Evolutionary conservation across 441 rosid species (phyloP), one percentile per base, ranked within the genome.

Genomic region (Pelargonium cotyledonis): DNA sequence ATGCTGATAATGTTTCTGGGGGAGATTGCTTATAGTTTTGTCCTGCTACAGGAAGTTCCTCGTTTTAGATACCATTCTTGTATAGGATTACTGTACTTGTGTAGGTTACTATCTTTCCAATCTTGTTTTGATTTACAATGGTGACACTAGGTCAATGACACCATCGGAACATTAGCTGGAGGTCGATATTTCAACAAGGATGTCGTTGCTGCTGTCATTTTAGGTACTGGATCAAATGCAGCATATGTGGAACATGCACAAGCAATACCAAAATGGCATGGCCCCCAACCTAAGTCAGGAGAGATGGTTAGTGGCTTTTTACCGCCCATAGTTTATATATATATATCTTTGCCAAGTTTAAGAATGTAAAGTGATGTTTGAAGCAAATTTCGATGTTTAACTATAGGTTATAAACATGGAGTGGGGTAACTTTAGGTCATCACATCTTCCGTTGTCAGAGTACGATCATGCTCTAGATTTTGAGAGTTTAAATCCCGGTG

Each of bases 391-490:
- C 38, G 57, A 41, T 65, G 21, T 41, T 38, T 46, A 62, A 46
- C n/a, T 9, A 66, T 73, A 86, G 93, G 93, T 88, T 70, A 84
- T 88, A 73, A 88, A 88, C 83, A 86, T 79, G 89, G 94, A 88
- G 31, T 88, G 94, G 91, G 94, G 94, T 51, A 86, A 85, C 81
- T 88, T 88, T 68, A 75, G 83, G 75, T 82, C 94, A 15, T 85
- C 89, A 9, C 88, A 86, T 77, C 86, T 88, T 69, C 87, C 94
- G 19, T 65, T 85, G 41, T 80, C 91, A 4, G 89, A 86, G 67
- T 88, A 76, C 58, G 90, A 88, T 69, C 78, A 79, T 65, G 66
- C 81, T 0, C 61, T 88, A 64, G 94, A 88, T 76, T 73, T 71
- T 1, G 89, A 88, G 71, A 81, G 88, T 76, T 72, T 88, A 70